Evolutionary conservation across 352 stramenopile genomes (phyloP).

Genomic region (Globisporangium spinosum): DNA sequence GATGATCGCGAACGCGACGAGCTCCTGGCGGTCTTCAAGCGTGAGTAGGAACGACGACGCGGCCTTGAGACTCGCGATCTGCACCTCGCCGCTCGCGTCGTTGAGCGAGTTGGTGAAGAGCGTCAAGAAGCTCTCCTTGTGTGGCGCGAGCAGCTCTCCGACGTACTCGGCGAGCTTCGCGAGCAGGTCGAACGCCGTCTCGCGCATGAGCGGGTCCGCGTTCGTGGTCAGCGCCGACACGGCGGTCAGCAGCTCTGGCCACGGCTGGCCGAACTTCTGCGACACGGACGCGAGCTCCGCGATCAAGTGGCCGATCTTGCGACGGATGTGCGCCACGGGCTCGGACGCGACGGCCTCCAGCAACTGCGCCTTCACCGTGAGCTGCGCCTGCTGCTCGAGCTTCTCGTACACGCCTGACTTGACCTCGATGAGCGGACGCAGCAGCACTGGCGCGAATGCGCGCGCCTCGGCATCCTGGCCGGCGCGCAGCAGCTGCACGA

Average conservation of each 20-base stretch:
- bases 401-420: slow-evolving; percentile 64
- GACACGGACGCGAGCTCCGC: slow-evolving; percentile 65
- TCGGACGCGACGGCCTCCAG: slow-evolving; percentile 63
- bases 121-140: slow-evolving; percentile 79
- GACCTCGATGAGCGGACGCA: slow-evolving; percentile 70
- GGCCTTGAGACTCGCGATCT: slow-evolving; percentile 73
- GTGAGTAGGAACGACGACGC: slow-evolving; percentile 68
- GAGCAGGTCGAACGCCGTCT: slow-evolving; percentile 76
- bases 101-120: slow-evolving; percentile 74
- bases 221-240: slow-evolving; percentile 60
- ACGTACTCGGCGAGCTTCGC: slow-evolving; percentile 73
- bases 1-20: slow-evolving; percentile 67
- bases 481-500: slow-evolving; percentile 60
- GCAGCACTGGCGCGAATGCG: slow-evolving; percentile 73
- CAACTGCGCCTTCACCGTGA: slow-evolving; percentile 64
- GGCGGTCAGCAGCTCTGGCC: slow-evolving; percentile 66
- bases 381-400: slow-evolving; percentile 51
- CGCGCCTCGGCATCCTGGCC: slow-evolving; percentile 57
- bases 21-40: slow-evolving; percentile 65
- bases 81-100: slow-evolving; percentile 54
- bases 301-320: slow-evolving; percentile 78
- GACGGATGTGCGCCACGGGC: slow-evolving; percentile 69
- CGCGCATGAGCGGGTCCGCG: slow-evolving; percentile 55
- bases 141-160: slow-evolving; percentile 53
- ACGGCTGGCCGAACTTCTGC: slow-evolving; percentile 48